These are phyloP conservation scores for Acacia confusa DNA, from an alignment of 306 rosid species.

Conservation along the genomic window DNA sequence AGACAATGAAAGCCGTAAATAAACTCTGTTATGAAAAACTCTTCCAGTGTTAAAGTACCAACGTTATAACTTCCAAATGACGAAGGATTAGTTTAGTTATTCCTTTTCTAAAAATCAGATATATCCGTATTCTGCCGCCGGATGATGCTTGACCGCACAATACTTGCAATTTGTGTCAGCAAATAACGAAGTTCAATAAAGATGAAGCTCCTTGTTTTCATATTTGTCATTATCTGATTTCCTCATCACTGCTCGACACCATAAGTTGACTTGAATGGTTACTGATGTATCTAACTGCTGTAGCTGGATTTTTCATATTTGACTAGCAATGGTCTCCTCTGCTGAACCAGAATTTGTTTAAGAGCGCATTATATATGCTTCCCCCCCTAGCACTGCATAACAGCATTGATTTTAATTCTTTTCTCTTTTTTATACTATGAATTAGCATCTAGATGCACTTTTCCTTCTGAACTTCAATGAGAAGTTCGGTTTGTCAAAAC, in stretches of 20 bases:
- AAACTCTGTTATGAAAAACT: background rate
- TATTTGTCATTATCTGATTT: background rate
- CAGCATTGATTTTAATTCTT: background rate
- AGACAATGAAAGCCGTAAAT: slow-evolving; percentile 9
- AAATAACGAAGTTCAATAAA: background rate
- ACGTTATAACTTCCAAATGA: background rate
- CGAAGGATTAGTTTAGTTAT: background rate
- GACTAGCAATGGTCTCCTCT: background rate
- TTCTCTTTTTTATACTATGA: background rate
- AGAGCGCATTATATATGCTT: background rate
- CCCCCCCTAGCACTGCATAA: background rate
- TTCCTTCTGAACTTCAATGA: background rate
- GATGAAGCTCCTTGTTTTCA: background rate
- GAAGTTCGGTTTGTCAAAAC: background rate
- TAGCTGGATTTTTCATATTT: background rate
- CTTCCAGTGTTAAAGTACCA: background rate
- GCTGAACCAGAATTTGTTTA: background rate
- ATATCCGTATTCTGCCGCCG: background rate
- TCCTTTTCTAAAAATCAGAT: slow-evolving; percentile 1
- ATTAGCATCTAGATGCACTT: background rate
- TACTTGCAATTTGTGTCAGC: slow-evolving; percentile 3
- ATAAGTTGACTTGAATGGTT: slow-evolving; percentile 27
- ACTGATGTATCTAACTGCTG: background rate
- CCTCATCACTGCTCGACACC: too few species aligned
- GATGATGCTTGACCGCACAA: background rate